Percentiles rank a stretch among this genome's conserved stretches.
These are phyloP conservation scores for Xylariaceae sp. DNA, from an alignment of 2,329 filamentous ascomycete species.

Conservation along the genomic window DNA sequence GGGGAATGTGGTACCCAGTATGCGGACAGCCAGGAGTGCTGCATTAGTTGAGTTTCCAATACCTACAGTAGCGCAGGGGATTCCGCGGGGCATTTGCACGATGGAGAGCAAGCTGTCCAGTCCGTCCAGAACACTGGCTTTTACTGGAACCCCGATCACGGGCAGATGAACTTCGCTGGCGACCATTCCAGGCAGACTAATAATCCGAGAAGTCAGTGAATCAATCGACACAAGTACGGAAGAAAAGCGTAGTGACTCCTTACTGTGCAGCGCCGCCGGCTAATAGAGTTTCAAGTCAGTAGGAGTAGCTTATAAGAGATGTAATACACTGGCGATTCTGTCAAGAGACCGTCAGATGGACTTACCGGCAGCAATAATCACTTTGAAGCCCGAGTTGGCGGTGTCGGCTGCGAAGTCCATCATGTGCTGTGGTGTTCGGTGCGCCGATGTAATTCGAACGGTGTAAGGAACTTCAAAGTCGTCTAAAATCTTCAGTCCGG, in stretches of 20 bases:
- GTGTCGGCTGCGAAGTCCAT: constrained; percentile 61
- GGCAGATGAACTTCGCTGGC: constrained; percentile 60
- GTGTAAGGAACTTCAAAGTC: constrained; percentile 71
- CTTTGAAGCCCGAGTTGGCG: constrained; percentile 61
- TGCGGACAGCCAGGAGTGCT: constrained; percentile 65
- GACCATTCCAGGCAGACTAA: constrained; percentile 21
- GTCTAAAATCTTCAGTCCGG: constrained; percentile 62
- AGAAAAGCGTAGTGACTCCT: constrained; percentile 1
- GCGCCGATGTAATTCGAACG: constrained; percentile 73
- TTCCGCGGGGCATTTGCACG: constrained; percentile 72
- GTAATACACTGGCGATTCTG: no score
- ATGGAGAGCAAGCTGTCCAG: constrained; percentile 69
- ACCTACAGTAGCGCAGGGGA: constrained; percentile 70
- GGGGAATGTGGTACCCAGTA: constrained; percentile 56
- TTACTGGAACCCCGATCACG: constrained; percentile 74
- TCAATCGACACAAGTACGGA: neutral
- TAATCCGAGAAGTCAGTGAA: neutral
- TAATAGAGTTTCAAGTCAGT: constrained; percentile 10
- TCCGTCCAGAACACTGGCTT: constrained; percentile 68
- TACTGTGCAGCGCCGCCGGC: constrained; percentile 20
- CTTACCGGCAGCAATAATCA: constrained; percentile 63
- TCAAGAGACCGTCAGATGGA: neutral
- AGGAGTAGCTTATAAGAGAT: no score
- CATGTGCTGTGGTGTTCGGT: constrained; percentile 70
- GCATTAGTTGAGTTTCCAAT: constrained; percentile 81